phyloP scores from a whole-genome alignment of 2,329 filamentous ascomycete genomes.

The Cercospora beticola region DNA sequence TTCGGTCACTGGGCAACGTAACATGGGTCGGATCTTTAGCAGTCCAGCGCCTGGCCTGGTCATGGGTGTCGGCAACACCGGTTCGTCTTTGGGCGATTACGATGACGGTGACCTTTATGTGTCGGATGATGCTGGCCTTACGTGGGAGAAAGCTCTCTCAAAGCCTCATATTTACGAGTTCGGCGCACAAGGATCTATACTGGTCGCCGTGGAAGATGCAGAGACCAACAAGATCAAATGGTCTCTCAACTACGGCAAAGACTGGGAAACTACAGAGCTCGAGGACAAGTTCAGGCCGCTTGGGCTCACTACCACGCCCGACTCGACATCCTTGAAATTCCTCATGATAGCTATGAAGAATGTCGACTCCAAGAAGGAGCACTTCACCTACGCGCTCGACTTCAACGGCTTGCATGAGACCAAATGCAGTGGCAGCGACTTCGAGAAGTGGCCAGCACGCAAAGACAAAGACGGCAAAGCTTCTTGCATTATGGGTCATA shows the following conservation, averaged over 20 bases:
- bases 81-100: conserved; percentile 69
- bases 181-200: conserved; percentile 84
- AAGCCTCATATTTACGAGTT: conserved; percentile 95
- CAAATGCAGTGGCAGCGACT: conserved; percentile 72
- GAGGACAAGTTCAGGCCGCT: conserved; percentile 68
- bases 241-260: conserved; percentile 85
- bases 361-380: conserved; percentile 53
- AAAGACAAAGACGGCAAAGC: conserved; percentile 76
- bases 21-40: conserved; percentile 84
- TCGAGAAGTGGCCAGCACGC: conserved; percentile 86
- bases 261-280: conserved; percentile 73
- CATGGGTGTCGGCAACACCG: conserved; percentile 91
- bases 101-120: conserved; percentile 77
- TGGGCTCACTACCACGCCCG: conserved; percentile 81
- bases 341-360: conserved; percentile 66
- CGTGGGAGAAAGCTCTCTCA: conserved; percentile 72
- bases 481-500: conserved; percentile 94
- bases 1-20: conserved; percentile 81
- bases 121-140: conserved; percentile 85
- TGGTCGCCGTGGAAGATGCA: conserved; percentile 76
- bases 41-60: conserved; percentile 90
- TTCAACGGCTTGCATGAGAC: conserved; percentile 78
- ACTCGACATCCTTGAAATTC: conserved; percentile 92
- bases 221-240: conserved; percentile 67
- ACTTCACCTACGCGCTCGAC: conserved; percentile 69